These are phyloP conservation scores for Komagataella ulmi DNA, from an alignment of 805 yeast genomes.

Conservation along the genomic window DNA sequence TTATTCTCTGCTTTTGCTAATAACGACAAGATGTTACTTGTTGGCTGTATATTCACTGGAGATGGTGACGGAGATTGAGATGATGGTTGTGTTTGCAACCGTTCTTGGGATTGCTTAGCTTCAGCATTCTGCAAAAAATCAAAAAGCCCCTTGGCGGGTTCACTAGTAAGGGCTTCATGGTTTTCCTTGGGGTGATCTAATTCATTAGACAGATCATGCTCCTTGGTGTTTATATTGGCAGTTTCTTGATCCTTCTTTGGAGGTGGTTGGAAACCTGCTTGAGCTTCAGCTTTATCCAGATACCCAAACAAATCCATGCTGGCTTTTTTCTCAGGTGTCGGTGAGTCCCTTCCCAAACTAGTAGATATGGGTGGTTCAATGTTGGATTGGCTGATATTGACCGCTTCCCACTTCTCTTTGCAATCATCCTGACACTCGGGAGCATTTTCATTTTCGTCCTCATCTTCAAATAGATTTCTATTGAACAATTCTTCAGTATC, in stretches of 20 bases:
- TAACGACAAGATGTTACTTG: background rate
- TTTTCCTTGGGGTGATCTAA: background rate
- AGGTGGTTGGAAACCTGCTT: background rate
- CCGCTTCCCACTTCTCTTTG: background rate
- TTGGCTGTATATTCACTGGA: background rate
- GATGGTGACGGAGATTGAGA: background rate
- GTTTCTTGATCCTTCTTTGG: background rate
- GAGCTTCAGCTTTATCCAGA: constrained; percentile 1
- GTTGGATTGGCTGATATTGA: background rate
- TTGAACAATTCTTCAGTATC: constrained; percentile 25
- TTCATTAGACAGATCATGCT: background rate
- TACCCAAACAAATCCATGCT: background rate
- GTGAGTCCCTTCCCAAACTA: background rate
- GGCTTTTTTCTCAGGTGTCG: background rate
- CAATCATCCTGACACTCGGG: constrained; percentile 4
- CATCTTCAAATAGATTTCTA: constrained; percentile 20
- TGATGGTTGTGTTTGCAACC: background rate
- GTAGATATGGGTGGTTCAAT: background rate
- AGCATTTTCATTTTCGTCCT: constrained; percentile 5
- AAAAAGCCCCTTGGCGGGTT: background rate
- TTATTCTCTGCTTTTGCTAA: background rate
- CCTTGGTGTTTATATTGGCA: background rate
- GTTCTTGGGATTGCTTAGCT: background rate
- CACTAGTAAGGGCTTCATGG: background rate
- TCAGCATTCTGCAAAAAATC: background rate